Evolutionary conservation across 257 asterid genomes (phyloP).

Genomic region (Solanum sejunctum): DNA sequence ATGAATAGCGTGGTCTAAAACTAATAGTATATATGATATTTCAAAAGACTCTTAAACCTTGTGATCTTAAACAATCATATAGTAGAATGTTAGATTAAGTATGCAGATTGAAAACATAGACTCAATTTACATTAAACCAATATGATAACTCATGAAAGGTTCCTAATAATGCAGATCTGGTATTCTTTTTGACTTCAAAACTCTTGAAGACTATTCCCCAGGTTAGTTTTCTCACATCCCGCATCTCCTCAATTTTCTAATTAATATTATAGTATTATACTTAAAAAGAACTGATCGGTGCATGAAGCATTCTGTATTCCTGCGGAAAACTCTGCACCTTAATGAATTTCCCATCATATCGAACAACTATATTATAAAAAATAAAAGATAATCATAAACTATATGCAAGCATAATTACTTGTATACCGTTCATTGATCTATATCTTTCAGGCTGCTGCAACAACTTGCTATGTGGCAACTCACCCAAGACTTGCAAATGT

Average conservation of each 20-base stretch:
- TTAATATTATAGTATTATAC: no score
- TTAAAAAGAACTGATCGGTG: no score
- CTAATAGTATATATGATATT: not conserved
- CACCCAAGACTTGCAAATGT: constrained; percentile 41
- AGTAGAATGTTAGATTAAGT: not conserved
- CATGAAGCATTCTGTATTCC: no score
- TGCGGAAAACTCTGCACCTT: not conserved
- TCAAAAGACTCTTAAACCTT: not conserved
- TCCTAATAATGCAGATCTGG: constrained; percentile 40
- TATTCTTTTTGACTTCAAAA: constrained; percentile 75
- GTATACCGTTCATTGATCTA: not conserved
- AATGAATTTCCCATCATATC: not conserved
- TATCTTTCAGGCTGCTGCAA: constrained; percentile 74
- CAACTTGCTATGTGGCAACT: constrained; percentile 87
- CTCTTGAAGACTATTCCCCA: constrained; percentile 83
- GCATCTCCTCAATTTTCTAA: not conserved
- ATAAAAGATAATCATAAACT: not conserved
- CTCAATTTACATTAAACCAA: not conserved
- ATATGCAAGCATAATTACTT: not conserved
- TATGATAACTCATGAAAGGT: not conserved
- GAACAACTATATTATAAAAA: not conserved
- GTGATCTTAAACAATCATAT: not conserved
- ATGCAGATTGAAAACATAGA: not conserved
- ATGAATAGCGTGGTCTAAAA: not conserved
- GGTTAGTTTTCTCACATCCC: constrained; percentile 18